Evolutionary conservation across 2,329 filamentous ascomycete genomes (phyloP).

Genomic region (Tricladium varicosporioides): DNA sequence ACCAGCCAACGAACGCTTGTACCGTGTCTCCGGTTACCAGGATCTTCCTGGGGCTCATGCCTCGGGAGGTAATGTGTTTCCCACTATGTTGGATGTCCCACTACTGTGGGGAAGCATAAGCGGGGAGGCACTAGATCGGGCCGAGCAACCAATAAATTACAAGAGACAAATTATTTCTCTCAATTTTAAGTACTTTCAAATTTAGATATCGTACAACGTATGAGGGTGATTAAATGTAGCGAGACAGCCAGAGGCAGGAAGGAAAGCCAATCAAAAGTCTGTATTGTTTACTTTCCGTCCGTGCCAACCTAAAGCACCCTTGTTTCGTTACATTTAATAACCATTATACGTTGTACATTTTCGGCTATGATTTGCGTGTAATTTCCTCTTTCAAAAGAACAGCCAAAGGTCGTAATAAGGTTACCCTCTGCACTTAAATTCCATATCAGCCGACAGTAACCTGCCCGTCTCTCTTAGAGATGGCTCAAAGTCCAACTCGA

Average conservation of each 20-base stretch:
- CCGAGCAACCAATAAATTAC: background rate
- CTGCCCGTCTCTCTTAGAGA: slow-evolving; percentile 1
- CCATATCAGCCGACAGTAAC: slow-evolving; percentile 1
- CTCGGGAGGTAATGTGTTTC: background rate
- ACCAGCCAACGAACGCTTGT: background rate
- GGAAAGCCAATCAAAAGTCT: no score
- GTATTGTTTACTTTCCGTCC: no score
- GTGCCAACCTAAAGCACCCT: no score
- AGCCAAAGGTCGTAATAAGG: background rate
- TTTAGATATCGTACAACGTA: background rate
- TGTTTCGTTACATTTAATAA: background rate
- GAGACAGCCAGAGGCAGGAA: no score
- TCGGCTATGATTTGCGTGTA: background rate
- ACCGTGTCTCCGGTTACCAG: background rate
- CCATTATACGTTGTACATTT: no score
- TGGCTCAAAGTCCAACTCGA: slow-evolving; percentile 19
- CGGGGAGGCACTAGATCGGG: background rate
- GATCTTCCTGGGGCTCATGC: background rate
- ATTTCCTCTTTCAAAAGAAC: background rate
- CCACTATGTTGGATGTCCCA: background rate
- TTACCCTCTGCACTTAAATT: slow-evolving; percentile 5
- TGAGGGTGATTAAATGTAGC: no score
- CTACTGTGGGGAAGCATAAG: background rate
- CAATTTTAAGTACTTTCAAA: background rate
- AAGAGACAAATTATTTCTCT: background rate